Evolutionary conservation across 179 eudicot genomes (phyloP).

Genomic region (Camellia oleifera): DNA sequence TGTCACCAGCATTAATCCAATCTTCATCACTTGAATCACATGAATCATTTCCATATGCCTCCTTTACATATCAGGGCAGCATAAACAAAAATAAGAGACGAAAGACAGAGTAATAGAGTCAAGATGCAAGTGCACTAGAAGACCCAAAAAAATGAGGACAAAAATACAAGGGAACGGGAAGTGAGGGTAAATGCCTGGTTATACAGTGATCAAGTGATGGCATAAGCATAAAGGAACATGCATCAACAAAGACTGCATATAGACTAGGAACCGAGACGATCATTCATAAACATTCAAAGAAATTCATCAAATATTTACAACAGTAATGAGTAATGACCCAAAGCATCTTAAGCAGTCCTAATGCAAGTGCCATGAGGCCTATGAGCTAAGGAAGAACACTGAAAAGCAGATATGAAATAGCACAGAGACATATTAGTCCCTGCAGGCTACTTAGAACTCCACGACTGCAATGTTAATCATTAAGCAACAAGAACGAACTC

Average conservation of each 20-base stretch:
- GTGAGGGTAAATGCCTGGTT: not conserved
- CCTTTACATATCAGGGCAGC: slow-evolving; percentile 39
- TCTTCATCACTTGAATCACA: slow-evolving; percentile 72
- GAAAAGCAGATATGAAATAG: not conserved
- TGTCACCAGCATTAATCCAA: slow-evolving; percentile 20
- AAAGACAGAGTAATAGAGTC: not conserved
- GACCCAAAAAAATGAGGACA: not conserved
- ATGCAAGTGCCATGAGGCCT: not conserved
- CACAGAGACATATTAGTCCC: not conserved
- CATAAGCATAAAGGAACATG: not conserved
- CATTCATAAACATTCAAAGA: not conserved
- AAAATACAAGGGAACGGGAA: not conserved
- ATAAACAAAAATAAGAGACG: not conserved
- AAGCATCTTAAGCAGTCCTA: too few species aligned
- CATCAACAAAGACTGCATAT: not conserved
- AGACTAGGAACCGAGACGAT: not conserved
- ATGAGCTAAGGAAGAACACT: not conserved
- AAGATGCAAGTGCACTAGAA: not conserved
- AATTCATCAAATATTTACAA: not conserved
- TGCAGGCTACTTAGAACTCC: not conserved
- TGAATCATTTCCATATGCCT: slow-evolving; percentile 64
- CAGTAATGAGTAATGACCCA: not conserved
- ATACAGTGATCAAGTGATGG: not conserved
- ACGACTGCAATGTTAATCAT: not conserved
- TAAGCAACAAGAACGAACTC: not conserved